These are phyloP conservation scores for Neurospora discreta DNA, from an alignment of 495 filamentous ascomycete species.

Conservation along the genomic window DNA sequence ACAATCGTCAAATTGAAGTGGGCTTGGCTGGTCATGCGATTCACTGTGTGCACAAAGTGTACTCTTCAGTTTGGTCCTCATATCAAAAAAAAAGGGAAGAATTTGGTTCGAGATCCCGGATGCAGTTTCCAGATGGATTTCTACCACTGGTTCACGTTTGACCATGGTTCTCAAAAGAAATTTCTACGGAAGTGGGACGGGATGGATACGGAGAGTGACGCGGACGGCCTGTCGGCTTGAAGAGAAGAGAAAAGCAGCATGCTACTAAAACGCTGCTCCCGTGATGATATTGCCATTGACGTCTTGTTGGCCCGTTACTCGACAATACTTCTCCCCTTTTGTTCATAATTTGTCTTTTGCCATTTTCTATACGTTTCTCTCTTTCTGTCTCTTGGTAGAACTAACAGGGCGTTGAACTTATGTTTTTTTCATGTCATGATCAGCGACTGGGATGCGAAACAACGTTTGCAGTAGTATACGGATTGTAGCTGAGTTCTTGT, in stretches of 20 bases:
- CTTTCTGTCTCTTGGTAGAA: neutral
- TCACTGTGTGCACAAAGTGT: neutral
- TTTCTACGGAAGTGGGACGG: neutral
- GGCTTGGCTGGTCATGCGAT: neutral
- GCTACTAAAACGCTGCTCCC: neutral
- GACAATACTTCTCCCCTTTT: neutral
- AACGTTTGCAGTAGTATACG: slow-evolving; percentile 1
- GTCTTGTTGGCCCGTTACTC: neutral
- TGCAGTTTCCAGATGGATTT: neutral
- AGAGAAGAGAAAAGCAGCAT: neutral
- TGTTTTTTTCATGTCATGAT: neutral
- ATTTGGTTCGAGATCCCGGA: neutral
- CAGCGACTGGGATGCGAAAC: neutral
- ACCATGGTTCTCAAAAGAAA: neutral
- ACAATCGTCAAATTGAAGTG: neutral
- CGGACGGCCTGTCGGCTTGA: neutral
- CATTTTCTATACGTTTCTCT: neutral
- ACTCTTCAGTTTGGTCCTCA: neutral
- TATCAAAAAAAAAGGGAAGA: neutral
- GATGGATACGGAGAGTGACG: neutral
- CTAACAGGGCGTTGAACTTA: neutral
- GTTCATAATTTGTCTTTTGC: neutral
- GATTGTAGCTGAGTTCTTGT: neutral
- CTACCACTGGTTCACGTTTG: neutral
- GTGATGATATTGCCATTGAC: neutral